Evolutionary conservation across 1,139 yeast genomes (phyloP).

Genomic region (Blastobotrys persicus): DNA sequence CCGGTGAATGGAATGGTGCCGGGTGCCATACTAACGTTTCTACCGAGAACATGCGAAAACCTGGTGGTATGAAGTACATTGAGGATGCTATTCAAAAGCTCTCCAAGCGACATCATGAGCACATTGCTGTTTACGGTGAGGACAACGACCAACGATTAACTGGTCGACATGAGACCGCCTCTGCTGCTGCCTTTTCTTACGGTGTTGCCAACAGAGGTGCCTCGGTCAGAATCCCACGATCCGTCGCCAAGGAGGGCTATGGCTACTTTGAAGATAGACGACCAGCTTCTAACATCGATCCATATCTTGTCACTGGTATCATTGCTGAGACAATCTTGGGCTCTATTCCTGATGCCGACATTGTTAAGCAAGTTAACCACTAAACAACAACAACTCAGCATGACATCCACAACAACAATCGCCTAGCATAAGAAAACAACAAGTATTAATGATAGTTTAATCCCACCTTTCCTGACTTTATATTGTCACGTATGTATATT

Average conservation of each 20-base stretch:
- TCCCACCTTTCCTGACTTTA: not conserved
- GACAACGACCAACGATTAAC: slow-evolving; percentile 95
- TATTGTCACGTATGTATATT: not conserved
- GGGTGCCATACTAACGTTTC: slow-evolving; percentile 99
- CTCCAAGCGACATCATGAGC: slow-evolving; percentile 95
- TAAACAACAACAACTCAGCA: slow-evolving; percentile 2
- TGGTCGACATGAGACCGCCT: slow-evolving; percentile 98
- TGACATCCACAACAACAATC: not conserved
- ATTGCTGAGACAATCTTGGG: slow-evolving; percentile 97
- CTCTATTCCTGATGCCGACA: slow-evolving; percentile 92
- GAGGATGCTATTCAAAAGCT: slow-evolving; percentile 91
- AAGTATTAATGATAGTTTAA: not conserved
- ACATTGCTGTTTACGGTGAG: slow-evolving; percentile 89
- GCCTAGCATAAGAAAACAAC: slow-evolving; percentile 3
- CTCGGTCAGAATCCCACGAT: slow-evolving; percentile 96
- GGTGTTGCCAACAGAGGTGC: slow-evolving; percentile 99
- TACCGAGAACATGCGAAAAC: slow-evolving; percentile 82
- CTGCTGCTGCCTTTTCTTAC: slow-evolving; percentile 82
- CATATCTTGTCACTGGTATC: slow-evolving; percentile 97
- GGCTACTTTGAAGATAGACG: slow-evolving; percentile 99
- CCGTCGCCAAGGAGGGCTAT: slow-evolving; percentile 95
- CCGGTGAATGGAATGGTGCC: slow-evolving; percentile 99
- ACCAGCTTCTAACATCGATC: slow-evolving; percentile 99
- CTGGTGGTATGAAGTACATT: slow-evolving; percentile 95
- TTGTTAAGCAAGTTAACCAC: slow-evolving; percentile 47